Conservation (phyloP, 1,139 yeast genomes). For the Geotrichum australiense region DNA sequence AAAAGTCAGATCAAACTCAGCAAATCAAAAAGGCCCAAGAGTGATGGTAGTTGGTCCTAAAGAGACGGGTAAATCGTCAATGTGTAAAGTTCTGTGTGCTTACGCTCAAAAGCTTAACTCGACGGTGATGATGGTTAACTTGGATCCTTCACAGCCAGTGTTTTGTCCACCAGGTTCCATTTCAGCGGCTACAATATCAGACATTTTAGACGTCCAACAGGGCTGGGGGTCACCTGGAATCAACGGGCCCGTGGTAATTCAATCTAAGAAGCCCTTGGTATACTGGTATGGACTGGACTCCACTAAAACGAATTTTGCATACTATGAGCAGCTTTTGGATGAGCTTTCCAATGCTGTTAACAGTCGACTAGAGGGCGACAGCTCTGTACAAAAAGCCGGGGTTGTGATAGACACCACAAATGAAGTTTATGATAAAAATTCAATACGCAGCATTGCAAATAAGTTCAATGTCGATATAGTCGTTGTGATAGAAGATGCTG, state of each 20-base stretch:
- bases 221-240: constrained; percentile 84
- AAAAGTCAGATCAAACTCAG: constrained; percentile 41
- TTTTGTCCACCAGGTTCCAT: constrained; percentile 80
- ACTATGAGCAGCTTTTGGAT: constrained; percentile 51
- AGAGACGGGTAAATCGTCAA: constrained; percentile 70
- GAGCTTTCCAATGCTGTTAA: constrained; percentile 54
- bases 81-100: constrained; percentile 61
- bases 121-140: constrained; percentile 54
- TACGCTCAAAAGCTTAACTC: constrained; percentile 69
- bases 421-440: constrained; percentile 24
- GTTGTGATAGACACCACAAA: constrained; percentile 76
- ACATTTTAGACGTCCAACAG: constrained; percentile 69
- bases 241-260: constrained; percentile 77
- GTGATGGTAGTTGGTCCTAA: constrained; percentile 69
- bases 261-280: constrained; percentile 82
- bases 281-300: constrained; percentile 70
- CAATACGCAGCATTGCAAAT: constrained; percentile 54
- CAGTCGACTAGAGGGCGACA: constrained; percentile 50
- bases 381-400: constrained; percentile 50
- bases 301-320: constrained; percentile 50
- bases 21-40: constrained; percentile 41
- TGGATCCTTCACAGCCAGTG: constrained; percentile 75
- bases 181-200: constrained; percentile 79
- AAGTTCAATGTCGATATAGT: constrained; percentile 47
- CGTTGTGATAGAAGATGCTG: constrained; percentile 38